Evolutionary conservation across 441 rosid genomes (phyloP).

Genomic region (Aleurites moluccanus): DNA sequence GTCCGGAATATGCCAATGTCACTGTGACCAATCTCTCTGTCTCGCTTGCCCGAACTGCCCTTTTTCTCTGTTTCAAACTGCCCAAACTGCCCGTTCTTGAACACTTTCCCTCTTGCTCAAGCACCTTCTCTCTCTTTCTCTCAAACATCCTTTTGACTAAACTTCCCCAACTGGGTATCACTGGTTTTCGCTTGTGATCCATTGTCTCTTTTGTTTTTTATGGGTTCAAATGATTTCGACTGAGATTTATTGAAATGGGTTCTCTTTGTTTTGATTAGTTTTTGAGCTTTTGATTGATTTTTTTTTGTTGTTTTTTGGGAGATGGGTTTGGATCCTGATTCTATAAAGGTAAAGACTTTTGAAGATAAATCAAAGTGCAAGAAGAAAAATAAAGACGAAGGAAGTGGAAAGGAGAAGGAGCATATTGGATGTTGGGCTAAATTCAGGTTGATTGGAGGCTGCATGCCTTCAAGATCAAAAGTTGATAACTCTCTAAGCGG

Average conservation of each 20-base stretch:
- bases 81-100: slow-evolving; percentile 47
- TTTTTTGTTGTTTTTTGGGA: slow-evolving; percentile 21
- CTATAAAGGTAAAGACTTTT: slow-evolving; percentile 46
- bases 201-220: slow-evolving; percentile 5
- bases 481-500: slow-evolving; percentile 86
- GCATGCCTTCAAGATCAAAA: slow-evolving; percentile 94
- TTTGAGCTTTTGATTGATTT: slow-evolving; percentile 21
- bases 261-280: slow-evolving; percentile 23
- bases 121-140: slow-evolving; percentile 32
- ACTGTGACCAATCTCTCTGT: slow-evolving; percentile 40
- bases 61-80: slow-evolving; percentile 37
- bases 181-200: slow-evolving; percentile 27
- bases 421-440: slow-evolving; percentile 71
- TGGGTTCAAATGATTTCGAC: slow-evolving; percentile 16
- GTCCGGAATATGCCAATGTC: slow-evolving; percentile 45
- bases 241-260: slow-evolving; percentile 29
- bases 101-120: slow-evolving; percentile 60
- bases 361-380: slow-evolving; percentile 40
- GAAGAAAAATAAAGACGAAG: slow-evolving; percentile 39
- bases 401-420: slow-evolving; percentile 36
- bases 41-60: slow-evolving; percentile 50
- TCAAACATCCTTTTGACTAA: slow-evolving; percentile 49
- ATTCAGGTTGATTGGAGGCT: slow-evolving; percentile 56
- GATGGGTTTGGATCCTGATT: slow-evolving; percentile 54
- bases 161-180: slow-evolving; percentile 36